phyloP scores from a whole-genome alignment of 2,329 filamentous ascomycete species.

The Diaporthe citriasiana region DNA sequence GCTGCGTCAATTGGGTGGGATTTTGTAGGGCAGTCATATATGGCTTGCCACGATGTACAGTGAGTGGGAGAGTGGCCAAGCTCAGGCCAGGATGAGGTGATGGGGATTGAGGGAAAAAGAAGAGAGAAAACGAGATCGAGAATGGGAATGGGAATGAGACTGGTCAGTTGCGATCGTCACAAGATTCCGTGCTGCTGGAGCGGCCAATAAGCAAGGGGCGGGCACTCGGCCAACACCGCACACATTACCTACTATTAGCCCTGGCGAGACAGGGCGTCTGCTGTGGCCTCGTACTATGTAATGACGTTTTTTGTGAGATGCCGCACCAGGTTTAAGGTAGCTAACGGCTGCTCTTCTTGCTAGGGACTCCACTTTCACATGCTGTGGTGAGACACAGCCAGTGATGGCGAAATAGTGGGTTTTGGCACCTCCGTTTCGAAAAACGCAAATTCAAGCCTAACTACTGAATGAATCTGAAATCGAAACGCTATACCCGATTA shows the following conservation, averaged over 20 bases:
- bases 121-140: neutral
- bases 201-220: slow-evolving; percentile 23
- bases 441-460: no score
- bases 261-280: slow-evolving; percentile 3
- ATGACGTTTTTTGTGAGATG: slow-evolving; percentile 24
- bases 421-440: no score
- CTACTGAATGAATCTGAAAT: no score
- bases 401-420: no score
- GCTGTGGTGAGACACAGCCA: slow-evolving; percentile 19
- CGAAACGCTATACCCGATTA: no score
- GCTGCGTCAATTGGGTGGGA: slow-evolving; percentile 10
- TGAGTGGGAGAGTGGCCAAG: neutral
- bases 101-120: neutral
- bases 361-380: slow-evolving; percentile 39
- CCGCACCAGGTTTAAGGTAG: neutral
- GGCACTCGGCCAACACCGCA: neutral
- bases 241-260: neutral
- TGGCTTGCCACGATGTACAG: neutral
- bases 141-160: neutral
- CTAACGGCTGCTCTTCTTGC: neutral
- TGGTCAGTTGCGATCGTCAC: slow-evolving; percentile 26
- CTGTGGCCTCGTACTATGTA: neutral
- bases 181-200: slow-evolving; percentile 24
- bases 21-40: neutral
- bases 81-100: neutral